Evolutionary conservation across 2,329 filamentous ascomycete species (phyloP).

Genomic region (Alternaria dauci): DNA sequence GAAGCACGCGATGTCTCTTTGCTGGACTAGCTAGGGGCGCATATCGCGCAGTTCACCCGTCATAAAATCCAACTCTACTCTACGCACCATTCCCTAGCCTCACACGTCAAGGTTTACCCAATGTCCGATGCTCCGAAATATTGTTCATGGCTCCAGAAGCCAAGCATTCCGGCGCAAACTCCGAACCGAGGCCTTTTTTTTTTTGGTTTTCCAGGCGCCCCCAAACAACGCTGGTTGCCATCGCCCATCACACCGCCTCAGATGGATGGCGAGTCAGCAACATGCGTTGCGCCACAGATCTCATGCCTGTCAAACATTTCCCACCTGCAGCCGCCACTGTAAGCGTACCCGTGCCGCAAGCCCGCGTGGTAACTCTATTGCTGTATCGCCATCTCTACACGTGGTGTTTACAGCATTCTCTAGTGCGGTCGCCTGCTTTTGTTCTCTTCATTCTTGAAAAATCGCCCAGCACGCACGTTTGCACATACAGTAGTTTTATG

Average conservation of each 20-base stretch:
- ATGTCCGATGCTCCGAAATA: not conserved
- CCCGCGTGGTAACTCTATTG: not conserved
- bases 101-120: not conserved
- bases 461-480: not conserved
- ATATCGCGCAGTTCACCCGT: not conserved
- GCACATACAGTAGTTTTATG: slow-evolving; percentile 1
- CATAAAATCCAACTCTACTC: not conserved
- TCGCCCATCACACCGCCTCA: slow-evolving; percentile 3
- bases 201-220: not conserved
- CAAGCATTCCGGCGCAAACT: not conserved
- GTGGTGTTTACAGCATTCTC: not conserved
- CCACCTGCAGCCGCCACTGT: not conserved
- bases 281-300: not conserved
- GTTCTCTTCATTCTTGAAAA: not conserved
- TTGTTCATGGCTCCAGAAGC: not conserved
- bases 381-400: not conserved
- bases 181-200: not conserved
- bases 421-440: not conserved
- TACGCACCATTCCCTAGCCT: no score
- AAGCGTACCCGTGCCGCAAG: not conserved
- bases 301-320: not conserved
- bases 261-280: not conserved
- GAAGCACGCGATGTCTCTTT: not conserved
- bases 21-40: not conserved
- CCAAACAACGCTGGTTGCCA: not conserved